These are phyloP conservation scores for Penicillium roqueforti DNA, from an alignment of 495 filamentous ascomycete genomes.

Conservation along the genomic window DNA sequence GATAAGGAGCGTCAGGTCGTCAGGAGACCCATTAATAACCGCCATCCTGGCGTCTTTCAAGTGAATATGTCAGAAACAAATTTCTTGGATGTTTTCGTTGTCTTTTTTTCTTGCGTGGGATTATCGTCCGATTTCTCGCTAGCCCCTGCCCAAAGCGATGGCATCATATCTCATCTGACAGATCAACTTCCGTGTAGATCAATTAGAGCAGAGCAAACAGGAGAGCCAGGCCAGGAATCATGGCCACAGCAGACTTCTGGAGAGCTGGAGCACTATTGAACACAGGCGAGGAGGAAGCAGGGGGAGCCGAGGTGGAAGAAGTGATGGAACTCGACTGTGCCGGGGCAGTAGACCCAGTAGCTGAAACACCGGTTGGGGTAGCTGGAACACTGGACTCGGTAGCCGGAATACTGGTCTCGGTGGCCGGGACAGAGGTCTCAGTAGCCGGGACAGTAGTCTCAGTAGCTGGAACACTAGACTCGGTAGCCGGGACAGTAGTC, in stretches of 20 bases:
- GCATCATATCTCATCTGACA: background rate
- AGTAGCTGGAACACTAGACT: background rate
- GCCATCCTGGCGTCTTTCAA: constrained; percentile 7
- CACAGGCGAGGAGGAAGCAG: constrained; percentile 13
- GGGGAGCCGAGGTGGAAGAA: constrained; percentile 10
- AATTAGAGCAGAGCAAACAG: constrained; percentile 18
- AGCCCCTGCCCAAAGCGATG: background rate
- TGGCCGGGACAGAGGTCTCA: constrained; percentile 6
- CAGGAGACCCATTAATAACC: constrained; percentile 11
- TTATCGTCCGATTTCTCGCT: background rate
- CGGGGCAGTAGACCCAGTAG: constrained; percentile 7
- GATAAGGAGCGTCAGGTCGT: constrained; percentile 11
- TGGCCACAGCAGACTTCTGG: constrained; percentile 18
- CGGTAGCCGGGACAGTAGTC: constrained; percentile 3
- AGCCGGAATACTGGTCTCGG: background rate
- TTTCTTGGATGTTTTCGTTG: constrained; percentile 4
- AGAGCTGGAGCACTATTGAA: constrained; percentile 24
- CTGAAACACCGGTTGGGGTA: constrained; percentile 3
- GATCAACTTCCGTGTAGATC: background rate
- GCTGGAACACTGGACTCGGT: background rate
- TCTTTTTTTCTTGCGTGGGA: background rate
- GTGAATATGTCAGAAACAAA: constrained; percentile 7
- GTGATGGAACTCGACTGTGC: constrained; percentile 2
- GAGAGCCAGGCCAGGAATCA: constrained; percentile 21
- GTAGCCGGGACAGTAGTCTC: constrained; percentile 6